Evolutionary conservation across 257 asterid genomes (phyloP).

Genomic region (Solanum corneliomulleri): DNA sequence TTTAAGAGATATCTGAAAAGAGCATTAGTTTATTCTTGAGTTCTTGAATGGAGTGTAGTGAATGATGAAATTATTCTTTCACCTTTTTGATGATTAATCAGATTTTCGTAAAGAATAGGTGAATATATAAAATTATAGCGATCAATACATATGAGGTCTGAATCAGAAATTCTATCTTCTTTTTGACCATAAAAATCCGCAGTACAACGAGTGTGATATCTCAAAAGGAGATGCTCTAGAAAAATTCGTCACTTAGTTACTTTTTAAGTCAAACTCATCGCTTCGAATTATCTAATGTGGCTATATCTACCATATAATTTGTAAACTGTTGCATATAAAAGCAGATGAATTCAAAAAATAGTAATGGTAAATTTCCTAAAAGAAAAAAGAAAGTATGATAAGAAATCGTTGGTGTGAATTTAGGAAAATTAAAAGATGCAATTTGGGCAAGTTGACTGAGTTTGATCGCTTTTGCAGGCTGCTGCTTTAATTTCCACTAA

Average conservation of each 20-base stretch:
- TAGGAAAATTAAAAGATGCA: not conserved
- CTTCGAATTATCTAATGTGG: not conserved
- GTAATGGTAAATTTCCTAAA: fast-evolving
- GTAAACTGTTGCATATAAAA: not conserved
- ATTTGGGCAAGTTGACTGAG: not conserved
- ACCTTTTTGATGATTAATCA: no score
- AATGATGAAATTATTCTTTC: no score
- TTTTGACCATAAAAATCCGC: no score
- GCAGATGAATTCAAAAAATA: not conserved
- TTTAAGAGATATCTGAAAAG: no score
- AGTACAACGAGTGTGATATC: not conserved
- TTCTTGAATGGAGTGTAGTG: no score
- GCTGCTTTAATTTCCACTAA: not conserved
- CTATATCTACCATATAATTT: not conserved
- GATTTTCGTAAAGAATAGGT: no score
- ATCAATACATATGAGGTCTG: no score
- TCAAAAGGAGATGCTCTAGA: not conserved
- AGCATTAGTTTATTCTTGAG: no score
- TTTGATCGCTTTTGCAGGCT: not conserved
- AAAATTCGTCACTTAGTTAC: not conserved
- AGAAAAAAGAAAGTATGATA: not conserved
- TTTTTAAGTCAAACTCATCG: not conserved
- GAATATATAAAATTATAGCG: no score
- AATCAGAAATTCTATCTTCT: no score
- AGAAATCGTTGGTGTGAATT: not conserved